Evolutionary conservation across 163 green algal genomes (phyloP), one percentile per base, ranked within the genome.

Genomic region (Chlamydomonas reinhardtii): DNA sequence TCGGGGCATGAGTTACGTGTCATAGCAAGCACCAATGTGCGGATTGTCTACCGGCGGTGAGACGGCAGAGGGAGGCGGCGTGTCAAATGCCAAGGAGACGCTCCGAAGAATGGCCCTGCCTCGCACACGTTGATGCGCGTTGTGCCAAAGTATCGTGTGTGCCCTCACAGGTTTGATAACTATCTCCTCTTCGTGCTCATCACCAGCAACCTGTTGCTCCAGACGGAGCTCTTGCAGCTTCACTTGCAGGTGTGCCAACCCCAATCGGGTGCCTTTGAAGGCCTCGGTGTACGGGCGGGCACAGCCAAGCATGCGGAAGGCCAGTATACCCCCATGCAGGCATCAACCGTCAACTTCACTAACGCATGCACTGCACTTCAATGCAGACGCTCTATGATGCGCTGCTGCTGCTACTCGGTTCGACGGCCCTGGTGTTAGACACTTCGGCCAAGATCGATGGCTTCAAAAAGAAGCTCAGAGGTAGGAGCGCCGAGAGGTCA

Each of bases 131-230:
- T n/a, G n/a, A n/a, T n/a, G n/a, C n/a, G n/a, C n/a, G n/a, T n/a
- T n/a, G n/a, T n/a, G n/a, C n/a, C n/a, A n/a, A n/a, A n/a, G n/a
- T n/a, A n/a, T n/a, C n/a, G n/a, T 32, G 32, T 31, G 31, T 73
- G 27, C 20, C 76, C 8, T 39, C 0, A 65, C 77, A 89, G 85
- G 56, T 89, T 89, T 43, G 34, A 76, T 0, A 89, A 89, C 73
- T 76, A 89, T 52, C 37, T 92, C 54, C 64, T 92, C 31, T 90
- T 92, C 29, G 81, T 92, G 59, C 43, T 92, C 6, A 85, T 84
- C 61, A 92, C 89, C 4, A 92, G 85, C 84, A 92, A 90, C 70
- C 72, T 92, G 2, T 79, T 92, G 20, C 54, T 88, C 3, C 89
- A 90, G 1, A 76, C 89, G 43, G 37, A 90, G 31, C 71, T 87